Conservation (phyloP, 2,329 filamentous ascomycete genomes). For the Fusarium globosum region DNA sequence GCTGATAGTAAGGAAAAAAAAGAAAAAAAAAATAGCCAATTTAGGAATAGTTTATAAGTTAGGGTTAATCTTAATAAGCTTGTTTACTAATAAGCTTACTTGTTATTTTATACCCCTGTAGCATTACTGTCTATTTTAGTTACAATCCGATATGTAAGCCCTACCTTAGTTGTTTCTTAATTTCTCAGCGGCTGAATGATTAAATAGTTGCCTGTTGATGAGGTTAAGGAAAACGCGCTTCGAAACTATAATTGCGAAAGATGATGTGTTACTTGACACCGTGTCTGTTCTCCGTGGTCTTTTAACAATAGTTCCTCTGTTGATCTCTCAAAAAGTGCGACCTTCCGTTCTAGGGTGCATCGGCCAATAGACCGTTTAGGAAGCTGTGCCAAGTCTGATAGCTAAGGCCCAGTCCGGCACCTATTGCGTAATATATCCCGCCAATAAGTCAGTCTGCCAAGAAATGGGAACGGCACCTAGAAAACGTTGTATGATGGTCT, state of each 20-base stretch:
- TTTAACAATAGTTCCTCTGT: neutral
- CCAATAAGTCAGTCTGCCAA: neutral
- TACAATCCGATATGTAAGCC: neutral
- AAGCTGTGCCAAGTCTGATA: neutral
- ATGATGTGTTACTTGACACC: neutral
- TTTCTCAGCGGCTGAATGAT: neutral
- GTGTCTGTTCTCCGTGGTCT: neutral
- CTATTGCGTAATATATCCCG: neutral
- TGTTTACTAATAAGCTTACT: neutral
- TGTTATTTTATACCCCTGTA: neutral
- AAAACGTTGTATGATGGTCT: neutral
- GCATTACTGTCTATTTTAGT: neutral
- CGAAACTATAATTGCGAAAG: neutral
- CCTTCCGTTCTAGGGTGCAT: neutral
- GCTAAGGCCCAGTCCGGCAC: neutral
- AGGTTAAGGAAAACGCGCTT: neutral
- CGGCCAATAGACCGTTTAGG: neutral
- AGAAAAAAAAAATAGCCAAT: too few species aligned
- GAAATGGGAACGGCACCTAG: neutral
- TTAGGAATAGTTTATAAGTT: neutral
- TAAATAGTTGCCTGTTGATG: neutral
- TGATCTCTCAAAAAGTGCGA: neutral
- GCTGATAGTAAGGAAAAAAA: too few species aligned
- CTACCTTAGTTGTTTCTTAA: neutral
- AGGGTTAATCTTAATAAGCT: neutral